These are phyloP conservation scores for Botrytis sinoallii DNA, from an alignment of 2,329 filamentous ascomycete species.

Conservation along the genomic window DNA sequence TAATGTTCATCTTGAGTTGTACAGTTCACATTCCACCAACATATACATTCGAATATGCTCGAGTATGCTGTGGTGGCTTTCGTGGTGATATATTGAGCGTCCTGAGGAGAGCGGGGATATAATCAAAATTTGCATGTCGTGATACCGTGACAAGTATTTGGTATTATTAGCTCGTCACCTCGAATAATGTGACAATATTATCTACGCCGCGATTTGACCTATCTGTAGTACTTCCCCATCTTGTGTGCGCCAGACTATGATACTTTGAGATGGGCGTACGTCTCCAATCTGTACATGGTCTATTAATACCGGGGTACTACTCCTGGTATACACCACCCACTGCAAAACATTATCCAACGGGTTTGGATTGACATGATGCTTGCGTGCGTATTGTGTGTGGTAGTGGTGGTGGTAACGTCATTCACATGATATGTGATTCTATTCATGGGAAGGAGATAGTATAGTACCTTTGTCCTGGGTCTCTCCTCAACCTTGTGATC, in stretches of 20 bases:
- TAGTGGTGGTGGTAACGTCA: neutral
- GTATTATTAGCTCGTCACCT: neutral
- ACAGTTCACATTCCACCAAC: neutral
- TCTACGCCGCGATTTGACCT: neutral
- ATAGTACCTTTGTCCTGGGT: neutral
- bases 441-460: neutral
- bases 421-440: neutral
- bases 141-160: neutral
- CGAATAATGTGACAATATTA: neutral
- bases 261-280: neutral
- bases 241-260: neutral
- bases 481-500: neutral
- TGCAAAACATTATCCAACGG: neutral
- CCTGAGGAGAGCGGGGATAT: neutral
- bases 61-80: neutral
- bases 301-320: neutral
- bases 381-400: neutral
- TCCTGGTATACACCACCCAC: neutral
- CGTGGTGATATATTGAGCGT: neutral
- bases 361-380: slow-evolving; percentile 3
- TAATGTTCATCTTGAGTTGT: neutral
- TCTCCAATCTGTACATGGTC: neutral
- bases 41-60: neutral
- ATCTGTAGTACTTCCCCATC: neutral
- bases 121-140: neutral